Percentiles rank a stretch among this genome's conserved stretches.
These are phyloP conservation scores for Otatea glauca DNA, from an alignment of 176 grass and related monocot genomes.

Conservation along the genomic window DNA sequence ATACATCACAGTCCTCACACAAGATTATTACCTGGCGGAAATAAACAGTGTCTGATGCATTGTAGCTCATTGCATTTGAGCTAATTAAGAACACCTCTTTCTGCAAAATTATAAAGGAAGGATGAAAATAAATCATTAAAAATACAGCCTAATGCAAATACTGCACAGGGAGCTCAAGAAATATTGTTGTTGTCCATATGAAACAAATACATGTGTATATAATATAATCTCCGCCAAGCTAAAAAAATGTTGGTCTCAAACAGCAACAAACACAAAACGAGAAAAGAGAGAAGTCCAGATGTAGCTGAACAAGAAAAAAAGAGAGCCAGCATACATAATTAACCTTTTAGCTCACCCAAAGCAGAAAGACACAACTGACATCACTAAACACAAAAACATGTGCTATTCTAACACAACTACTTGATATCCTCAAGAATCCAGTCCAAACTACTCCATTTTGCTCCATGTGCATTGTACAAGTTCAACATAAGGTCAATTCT, in stretches of 20 bases:
- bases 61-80: conserved; percentile 63
- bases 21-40: conserved; percentile 52
- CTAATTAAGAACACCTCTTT: conserved; percentile 55
- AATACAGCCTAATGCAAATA: neutral
- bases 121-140: neutral
- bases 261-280: no score
- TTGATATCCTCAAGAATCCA: neutral
- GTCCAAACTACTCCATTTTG: neutral
- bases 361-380: neutral
- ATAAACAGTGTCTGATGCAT: conserved; percentile 65
- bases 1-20: neutral
- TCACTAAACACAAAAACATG: neutral
- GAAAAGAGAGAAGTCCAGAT: neutral
- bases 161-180: no score
- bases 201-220: neutral
- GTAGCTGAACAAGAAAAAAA: no score
- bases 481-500: neutral
- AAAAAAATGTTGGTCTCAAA: neutral
- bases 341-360: neutral
- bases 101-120: conserved; percentile 30
- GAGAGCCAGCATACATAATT: no score
- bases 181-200: no score
- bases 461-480: no score
- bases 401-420: neutral
- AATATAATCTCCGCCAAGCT: neutral